Base-by-base conservation (phyloP, 768 basidiomycete genomes). In the Rhodotorula taiwanensis region DNA sequence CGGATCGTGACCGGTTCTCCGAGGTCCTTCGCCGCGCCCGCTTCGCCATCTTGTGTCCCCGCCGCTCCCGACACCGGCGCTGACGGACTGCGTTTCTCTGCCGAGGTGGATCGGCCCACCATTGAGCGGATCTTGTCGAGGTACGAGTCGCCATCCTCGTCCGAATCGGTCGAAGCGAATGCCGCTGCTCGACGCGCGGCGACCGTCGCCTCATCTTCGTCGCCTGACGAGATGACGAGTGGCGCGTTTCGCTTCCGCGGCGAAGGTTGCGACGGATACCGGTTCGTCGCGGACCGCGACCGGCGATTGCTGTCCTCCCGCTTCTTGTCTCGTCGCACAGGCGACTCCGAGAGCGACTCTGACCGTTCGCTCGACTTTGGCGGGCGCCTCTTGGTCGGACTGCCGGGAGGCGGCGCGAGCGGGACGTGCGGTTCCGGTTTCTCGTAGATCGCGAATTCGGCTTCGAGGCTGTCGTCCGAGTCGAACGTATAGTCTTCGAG, bases 401-500 rank as follows among this genome's bases (percentile, higher is more conserved):
- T 49, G 9, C 31, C n/a, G 23, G 51, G 51, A 34, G 34, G 16
- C 25, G 20, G 54, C 27, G 43, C 28, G 7, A 55, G 18, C 42
- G 11, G 14, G 21, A 21, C 14, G 27, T 28, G 20, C 30, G n/a
- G 44, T 55, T 21, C 28, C 6, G 41, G 21, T 36, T 36, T 36
- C 33, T 14, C 16, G 13, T 49, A 21, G 33, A 21, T 13, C 0
- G 25, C 16, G 4, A 64, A 31, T 41, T 27, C 39, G 31, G 47
- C 9, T n/a, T 64, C 51, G 44, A 53, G 23, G 36, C 48, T 27
- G 58, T 48, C 44, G 48, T 42, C 55, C 52, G 57, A 31, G 27
- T 58, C 34, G n/a, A n/a, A n/a, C n/a, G n/a, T n/a, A n/a, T n/a
- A n/a, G 39, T 54, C 36, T 3, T 27, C 49, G 39, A 49, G 31